Conservation (phyloP, 371 early-diverging fungal species). For the Capillidium heterosporum region DNA sequence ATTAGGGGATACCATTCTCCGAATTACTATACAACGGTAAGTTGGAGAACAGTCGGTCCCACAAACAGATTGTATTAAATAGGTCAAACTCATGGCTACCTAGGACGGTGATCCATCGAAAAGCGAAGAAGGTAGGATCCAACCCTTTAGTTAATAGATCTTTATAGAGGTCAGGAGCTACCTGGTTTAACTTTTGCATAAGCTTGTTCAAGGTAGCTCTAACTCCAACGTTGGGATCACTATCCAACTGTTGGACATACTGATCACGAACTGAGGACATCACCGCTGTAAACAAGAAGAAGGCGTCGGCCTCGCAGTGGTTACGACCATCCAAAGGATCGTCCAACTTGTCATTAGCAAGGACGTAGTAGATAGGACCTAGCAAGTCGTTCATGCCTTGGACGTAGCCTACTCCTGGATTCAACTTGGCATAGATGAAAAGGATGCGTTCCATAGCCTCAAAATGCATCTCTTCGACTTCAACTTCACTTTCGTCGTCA, state of each 20-base stretch:
- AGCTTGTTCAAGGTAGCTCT: conserved; percentile 38
- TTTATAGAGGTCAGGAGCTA: conserved; percentile 38
- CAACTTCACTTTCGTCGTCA: neutral
- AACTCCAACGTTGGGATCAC: conserved; percentile 39
- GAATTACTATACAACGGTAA: conserved; percentile 30
- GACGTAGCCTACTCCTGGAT: conserved; percentile 72
- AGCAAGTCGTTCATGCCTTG: conserved; percentile 84
- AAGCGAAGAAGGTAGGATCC: conserved; percentile 59
- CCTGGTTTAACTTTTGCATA: conserved; percentile 27
- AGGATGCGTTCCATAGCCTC: conserved; percentile 67
- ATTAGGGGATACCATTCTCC: conserved; percentile 62
- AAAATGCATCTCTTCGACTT: conserved; percentile 43
- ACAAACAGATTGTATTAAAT: conserved; percentile 62
- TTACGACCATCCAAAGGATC: conserved; percentile 11
- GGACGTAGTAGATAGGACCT: conserved; percentile 69
- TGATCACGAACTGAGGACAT: conserved; percentile 62
- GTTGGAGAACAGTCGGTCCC: conserved; percentile 70
- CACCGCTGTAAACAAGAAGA: conserved; percentile 52
- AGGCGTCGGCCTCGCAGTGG: conserved; percentile 74
- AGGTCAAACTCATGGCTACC: conserved; percentile 67
- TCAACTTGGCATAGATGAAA: conserved; percentile 66
- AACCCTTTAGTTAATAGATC: conserved; percentile 41
- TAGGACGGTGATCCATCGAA: conserved; percentile 71
- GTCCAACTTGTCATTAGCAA: conserved; percentile 36
- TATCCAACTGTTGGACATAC: conserved; percentile 49